A percentile compares a stretch with the other conserved stretches of the same genome.
phyloP scores from a whole-genome alignment of 306 rosid genomes.

The Canavalia ensiformis region DNA sequence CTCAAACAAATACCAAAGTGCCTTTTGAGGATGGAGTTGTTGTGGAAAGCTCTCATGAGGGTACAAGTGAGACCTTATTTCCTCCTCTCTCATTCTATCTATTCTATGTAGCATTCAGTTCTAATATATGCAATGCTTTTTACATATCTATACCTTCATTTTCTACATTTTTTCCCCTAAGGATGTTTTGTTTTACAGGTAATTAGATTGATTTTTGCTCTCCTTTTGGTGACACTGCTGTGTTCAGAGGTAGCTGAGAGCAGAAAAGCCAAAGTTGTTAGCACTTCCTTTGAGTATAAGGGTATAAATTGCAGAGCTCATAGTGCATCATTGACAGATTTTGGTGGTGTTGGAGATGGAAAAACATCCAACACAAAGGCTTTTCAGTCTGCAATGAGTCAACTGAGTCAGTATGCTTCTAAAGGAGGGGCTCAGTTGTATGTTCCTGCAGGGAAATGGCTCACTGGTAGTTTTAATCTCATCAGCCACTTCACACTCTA shows the following conservation, averaged over 20 bases:
- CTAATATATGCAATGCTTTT: background rate
- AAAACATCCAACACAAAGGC: conserved; percentile 75
- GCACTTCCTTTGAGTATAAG: conserved; percentile 59
- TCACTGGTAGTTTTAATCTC: conserved; percentile 84
- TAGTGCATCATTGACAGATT: conserved; percentile 74
- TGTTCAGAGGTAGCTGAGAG: conserved; percentile 57
- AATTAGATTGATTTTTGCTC: conserved; percentile 38
- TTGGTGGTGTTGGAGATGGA: conserved; percentile 91
- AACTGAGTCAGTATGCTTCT: conserved; percentile 63
- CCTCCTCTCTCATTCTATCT: conserved; percentile 27
- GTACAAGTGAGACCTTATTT: conserved; percentile 40
- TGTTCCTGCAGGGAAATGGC: conserved; percentile 89
- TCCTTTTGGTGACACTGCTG: conserved; percentile 53
- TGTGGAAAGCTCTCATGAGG: conserved; percentile 50
- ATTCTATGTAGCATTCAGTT: conserved; percentile 10
- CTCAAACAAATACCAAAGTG: conserved; percentile 48
- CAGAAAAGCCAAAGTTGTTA: conserved; percentile 45
- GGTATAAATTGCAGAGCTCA: conserved; percentile 76
- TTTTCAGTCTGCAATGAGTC: conserved; percentile 64
- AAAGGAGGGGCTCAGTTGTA: conserved; percentile 69
- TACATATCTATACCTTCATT: background rate
- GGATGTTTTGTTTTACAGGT: conserved; percentile 45
- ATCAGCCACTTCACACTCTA: conserved; percentile 75
- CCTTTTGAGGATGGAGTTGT: conserved; percentile 48
- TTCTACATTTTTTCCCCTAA: background rate